These are phyloP conservation scores for Xylaria telfairii DNA, from an alignment of 495 filamentous ascomycete genomes.

Conservation along the genomic window DNA sequence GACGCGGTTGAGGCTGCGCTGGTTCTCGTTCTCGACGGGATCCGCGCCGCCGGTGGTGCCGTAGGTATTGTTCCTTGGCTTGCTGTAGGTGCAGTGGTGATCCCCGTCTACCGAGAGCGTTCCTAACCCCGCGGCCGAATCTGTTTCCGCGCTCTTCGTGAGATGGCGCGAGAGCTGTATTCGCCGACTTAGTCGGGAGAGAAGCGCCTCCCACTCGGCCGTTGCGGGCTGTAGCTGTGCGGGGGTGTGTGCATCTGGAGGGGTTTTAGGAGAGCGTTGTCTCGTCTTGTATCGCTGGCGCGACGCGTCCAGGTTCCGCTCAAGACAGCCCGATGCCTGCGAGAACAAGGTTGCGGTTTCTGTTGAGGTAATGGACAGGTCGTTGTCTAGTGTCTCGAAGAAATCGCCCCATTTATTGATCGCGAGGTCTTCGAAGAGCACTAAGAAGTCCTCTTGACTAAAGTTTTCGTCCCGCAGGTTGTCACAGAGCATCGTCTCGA, in stretches of 20 bases:
- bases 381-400: constrained; percentile 38
- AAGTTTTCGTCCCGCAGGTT: constrained; percentile 23
- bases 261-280: background rate
- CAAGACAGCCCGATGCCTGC: constrained; percentile 40
- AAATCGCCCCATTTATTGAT: constrained; percentile 45
- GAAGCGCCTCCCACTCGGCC: constrained; percentile 37
- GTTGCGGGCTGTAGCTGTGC: background rate
- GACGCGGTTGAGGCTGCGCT: constrained; percentile 48
- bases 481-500: constrained; percentile 37
- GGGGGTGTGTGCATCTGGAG: background rate
- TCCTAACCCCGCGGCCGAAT: background rate
- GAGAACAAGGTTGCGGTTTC: constrained; percentile 31
- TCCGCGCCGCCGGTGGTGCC: no score
- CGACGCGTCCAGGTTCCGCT: constrained; percentile 38
- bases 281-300: background rate
- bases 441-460: constrained; percentile 12
- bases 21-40: no score
- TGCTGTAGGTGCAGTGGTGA: background rate
- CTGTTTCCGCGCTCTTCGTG: background rate
- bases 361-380: background rate
- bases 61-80: constrained; percentile 16
- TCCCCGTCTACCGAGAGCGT: background rate
- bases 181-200: constrained; percentile 37
- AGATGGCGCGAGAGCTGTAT: constrained; percentile 30
- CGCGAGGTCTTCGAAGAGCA: constrained; percentile 36